phyloP scores from a whole-genome alignment of 1,284 basidiomycete species.

The Ceratobasidium theobromae region DNA sequence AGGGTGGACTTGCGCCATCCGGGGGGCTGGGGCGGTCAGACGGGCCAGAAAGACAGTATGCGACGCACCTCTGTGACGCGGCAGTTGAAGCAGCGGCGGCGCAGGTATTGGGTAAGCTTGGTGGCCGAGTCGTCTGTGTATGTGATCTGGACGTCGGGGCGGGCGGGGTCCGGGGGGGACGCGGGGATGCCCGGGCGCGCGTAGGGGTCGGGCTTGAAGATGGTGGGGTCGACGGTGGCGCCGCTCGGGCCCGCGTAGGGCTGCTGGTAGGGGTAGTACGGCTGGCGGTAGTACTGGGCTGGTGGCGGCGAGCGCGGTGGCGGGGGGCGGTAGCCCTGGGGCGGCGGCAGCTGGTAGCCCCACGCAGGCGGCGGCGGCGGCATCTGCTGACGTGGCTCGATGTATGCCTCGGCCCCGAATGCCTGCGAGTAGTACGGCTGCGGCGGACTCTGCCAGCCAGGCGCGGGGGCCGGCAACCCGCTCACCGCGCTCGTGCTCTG shows the following conservation, averaged over 20 bases:
- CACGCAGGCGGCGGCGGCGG: conserved; percentile 7
- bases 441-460: neutral
- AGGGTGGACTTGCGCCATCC: conserved; percentile 81
- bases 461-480: neutral
- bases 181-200: conserved; percentile 17
- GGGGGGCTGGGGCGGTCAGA: conserved; percentile 51
- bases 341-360: conserved; percentile 25
- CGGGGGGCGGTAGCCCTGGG: neutral
- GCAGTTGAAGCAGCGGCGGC: conserved; percentile 81
- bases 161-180: neutral
- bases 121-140: conserved; percentile 84
- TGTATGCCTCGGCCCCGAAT: conserved; percentile 20
- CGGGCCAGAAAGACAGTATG: neutral
- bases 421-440: conserved; percentile 16
- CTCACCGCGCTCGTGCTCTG: conserved; percentile 6
- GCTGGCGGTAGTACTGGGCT: conserved; percentile 1
- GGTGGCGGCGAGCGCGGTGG: conserved; percentile 16
- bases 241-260: conserved; percentile 24
- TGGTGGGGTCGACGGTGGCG: conserved; percentile 28
- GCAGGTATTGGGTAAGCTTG: conserved; percentile 83
- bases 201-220: conserved; percentile 30
- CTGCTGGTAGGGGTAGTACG: neutral
- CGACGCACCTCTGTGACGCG: conserved; percentile 65
- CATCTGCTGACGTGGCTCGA: conserved; percentile 21
- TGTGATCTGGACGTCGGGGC: conserved; percentile 62